phyloP scores from a whole-genome alignment of 2,329 filamentous ascomycete genomes.

The Truncatella angustata region DNA sequence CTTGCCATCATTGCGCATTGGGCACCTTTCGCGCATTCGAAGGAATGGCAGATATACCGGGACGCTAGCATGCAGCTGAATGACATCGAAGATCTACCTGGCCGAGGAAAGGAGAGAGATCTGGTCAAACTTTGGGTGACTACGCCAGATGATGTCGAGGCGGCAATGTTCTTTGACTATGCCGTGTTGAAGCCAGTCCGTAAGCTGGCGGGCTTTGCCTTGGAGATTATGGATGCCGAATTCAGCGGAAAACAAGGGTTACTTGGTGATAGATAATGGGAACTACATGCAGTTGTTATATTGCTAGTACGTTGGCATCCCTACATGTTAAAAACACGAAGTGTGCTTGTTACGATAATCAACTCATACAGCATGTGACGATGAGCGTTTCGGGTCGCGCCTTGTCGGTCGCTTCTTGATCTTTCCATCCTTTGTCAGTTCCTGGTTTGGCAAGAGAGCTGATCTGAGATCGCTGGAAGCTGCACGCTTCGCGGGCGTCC shows the following conservation, averaged over 20 bases:
- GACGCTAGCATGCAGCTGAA: conserved; percentile 45
- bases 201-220: conserved; percentile 44
- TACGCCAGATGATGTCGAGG: conserved; percentile 37
- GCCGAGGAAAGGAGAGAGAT: conserved; percentile 41
- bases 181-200: conserved; percentile 48
- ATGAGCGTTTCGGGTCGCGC: not conserved
- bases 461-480: not conserved
- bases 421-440: conserved; percentile 13
- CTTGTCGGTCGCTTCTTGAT: conserved; percentile 14
- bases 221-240: conserved; percentile 40
- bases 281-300: not conserved
- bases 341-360: too few relatives aligned
- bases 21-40: conserved; percentile 38
- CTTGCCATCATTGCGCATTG: conserved; percentile 46
- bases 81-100: conserved; percentile 46
- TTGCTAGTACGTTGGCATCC: too few relatives aligned
- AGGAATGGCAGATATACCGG: conserved; percentile 43
- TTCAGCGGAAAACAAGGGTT: conserved; percentile 28
- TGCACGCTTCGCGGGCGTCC: not conserved
- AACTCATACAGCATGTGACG: too few relatives aligned
- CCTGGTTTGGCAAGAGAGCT: not conserved
- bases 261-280: not conserved
- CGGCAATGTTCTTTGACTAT: conserved; percentile 46
- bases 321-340: too few relatives aligned
- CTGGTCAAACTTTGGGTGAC: conserved; percentile 43